phyloP scores from a whole-genome alignment of 1,284 basidiomycete species.

The Psilocybe mexicana region DNA sequence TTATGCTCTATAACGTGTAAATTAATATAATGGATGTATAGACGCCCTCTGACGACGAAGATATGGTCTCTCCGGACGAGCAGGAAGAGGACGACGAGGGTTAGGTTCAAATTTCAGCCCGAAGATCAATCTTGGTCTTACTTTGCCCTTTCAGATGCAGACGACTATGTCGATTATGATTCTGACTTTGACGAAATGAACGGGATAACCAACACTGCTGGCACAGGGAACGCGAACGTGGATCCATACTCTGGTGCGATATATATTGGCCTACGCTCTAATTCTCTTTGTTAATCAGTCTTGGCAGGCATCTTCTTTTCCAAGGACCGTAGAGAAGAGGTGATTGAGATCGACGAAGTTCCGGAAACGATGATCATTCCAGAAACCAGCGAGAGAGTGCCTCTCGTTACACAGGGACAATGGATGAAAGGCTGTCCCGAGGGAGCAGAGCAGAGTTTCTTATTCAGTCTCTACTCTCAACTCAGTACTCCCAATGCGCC shows the following conservation, averaged over 20 bases:
- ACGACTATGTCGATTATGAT: conserved; percentile 74
- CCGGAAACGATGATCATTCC: conserved; percentile 55
- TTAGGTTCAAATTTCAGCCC: conserved; percentile 31
- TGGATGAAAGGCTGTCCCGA: conserved; percentile 98
- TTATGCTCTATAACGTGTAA: conserved; percentile 1
- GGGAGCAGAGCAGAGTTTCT: conserved; percentile 84
- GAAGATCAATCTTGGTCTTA: background rate
- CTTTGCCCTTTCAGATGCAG: conserved; percentile 34
- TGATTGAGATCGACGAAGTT: conserved; percentile 83
- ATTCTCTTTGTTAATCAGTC: background rate
- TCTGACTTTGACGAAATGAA: conserved; percentile 63
- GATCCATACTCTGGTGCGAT: conserved; percentile 82
- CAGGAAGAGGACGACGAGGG: conserved; percentile 47
- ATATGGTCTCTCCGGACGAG: conserved; percentile 36
- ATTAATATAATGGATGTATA: conserved; percentile 27
- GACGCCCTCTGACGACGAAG: conserved; percentile 56
- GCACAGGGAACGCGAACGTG: conserved; percentile 45
- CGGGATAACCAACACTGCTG: conserved; percentile 27
- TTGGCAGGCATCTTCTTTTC: conserved; percentile 84
- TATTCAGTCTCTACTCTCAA: conserved; percentile 82
- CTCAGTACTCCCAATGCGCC: conserved; percentile 62
- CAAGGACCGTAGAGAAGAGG: conserved; percentile 83
- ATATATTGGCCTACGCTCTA: background rate
- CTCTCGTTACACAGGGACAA: conserved; percentile 82
- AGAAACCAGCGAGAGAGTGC: conserved; percentile 48